Base-by-base conservation (phyloP, 78 protist genomes). In the Dictyostelium discoideum region DNA sequence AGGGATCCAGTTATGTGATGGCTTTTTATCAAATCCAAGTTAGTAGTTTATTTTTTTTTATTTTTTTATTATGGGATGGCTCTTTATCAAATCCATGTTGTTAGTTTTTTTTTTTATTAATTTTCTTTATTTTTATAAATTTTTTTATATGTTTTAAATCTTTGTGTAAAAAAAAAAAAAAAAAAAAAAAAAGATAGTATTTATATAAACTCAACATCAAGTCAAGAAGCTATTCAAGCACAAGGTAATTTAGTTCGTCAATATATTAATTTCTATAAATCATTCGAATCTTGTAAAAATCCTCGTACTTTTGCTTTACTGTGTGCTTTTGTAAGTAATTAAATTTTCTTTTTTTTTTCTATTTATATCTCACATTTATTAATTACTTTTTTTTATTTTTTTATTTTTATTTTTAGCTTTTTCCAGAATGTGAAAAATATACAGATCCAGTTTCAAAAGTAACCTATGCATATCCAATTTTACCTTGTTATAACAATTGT, bases 101-200 rank as follows among this genome's bases (percentile, higher is more conserved):
- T 57, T 57, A 14, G 16, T 57, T 57, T 57, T 60, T 20, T 65
- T n/a, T 26, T 10, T 60, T 20, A 60, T 16, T 69, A n/a, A 65
- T 65, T 22, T 65, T 65, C 7, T 60, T 60, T 60, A 60, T 60
- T 2, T 20, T 60, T 60, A 5, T 54, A 3, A 24, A 26, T 69
- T 20, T 60, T 60, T 46, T 63, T 13, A 57, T 13, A n/a, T 18
- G 10, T 18, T 18, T 18, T 18, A 10, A 57, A 57, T 18, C 5
- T 10, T 57, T 18, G 11, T 67, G n/a, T 67, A 67, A 24, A 9
- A 67, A 67, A 67, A 65, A n/a, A 72, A 67, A 24, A 9, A 67
- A 67, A 67, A 65, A n/a, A 72, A 72, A 72, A 26, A 26, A 72
- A 26, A 74, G 81, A 74, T 32, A 74, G 81, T 74, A 39, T 74